Evolutionary conservation across 2,329 filamentous ascomycete species (phyloP), one percentile per base, ranked within the genome.

Genomic region (Colletotrichum paranaense): DNA sequence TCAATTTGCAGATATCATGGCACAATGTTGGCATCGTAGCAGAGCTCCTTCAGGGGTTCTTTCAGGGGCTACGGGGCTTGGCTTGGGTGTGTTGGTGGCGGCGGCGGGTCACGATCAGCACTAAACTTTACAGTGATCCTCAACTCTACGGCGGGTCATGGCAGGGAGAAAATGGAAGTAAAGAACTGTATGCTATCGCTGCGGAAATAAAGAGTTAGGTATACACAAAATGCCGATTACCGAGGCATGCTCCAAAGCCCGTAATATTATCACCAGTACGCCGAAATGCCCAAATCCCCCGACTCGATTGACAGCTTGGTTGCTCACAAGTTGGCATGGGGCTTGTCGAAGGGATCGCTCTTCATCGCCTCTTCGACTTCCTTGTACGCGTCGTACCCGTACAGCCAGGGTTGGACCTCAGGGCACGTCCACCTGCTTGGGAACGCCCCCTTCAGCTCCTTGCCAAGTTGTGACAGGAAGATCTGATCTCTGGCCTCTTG

Each of bases 401-500:
- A 93, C 59, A 93, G 75, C 89, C 90, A 92, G 0, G 88, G 87
- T 79, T 93, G 91, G 0, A 91, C 87, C 42, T 88, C 82, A 0
- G 90, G 90, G 77, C 91, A 92, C 1, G 88, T 90, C 88, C 91
- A 91, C 62, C 91, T 83, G 80, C 89, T 91, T 0, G 91, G 92
- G 75, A 92, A 93, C 1, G 87, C 85, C 1, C 84, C 86, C 52
- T 85, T 81, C 3, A 88, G 79, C 64, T 88, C 84, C 63, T 79
- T 86, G 1, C 87, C 90, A 3, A 92, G 78, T 76, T 89, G 86
- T 3, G 86, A 87, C 14, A 87, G 73, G 82, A 93, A 91, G 7
- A 90, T 62, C 42, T 86, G 79, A 76, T 93, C 91, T 59, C 92
- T 84, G 26, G 82, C 84, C 75, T 87, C 81, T 78, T 93, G 91